Base-by-base conservation (phyloP, 257 asterid species). In the Solanum sitiens region DNA sequence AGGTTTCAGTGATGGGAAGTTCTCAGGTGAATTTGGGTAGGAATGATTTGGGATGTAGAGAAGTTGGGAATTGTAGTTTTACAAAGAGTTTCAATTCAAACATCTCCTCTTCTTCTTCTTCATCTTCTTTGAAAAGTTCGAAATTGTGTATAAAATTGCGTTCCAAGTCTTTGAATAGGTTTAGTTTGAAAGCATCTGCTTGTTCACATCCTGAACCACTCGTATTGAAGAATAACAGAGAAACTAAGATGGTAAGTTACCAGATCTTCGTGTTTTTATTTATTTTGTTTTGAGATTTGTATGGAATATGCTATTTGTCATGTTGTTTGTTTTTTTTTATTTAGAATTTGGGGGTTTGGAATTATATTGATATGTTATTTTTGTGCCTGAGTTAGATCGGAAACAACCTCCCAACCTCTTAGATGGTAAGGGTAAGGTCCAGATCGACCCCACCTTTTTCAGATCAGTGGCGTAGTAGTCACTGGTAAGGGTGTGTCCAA, bases 1-100 rank as follows among this genome's bases (percentile, higher is more conserved):
- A 93, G 92, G 70, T 93, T 85, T 95, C 95, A 53, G 90, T 92
- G 65, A 90, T 93, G 32, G 94, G 96, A 87, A 94, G 94, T 92
- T 94, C 98, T 79, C 94, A 93, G 91, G 89, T 94, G 87, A 91
- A 89, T 91, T 87, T 90, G 77, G 92, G 90, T 14, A 90, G 94
- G 88, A 53, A 35, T 12, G 89, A 90, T 88, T 86, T 90, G 87
- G 86, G 87, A 56, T 83, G 20, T 11, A 90, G 74, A 87, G 90
- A 89, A 40, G 83, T 84, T 90, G 94, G 94, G 80, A 53, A 92
- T 27, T 94, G 93, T 87, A 92, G 53, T 86, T 89, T 91, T 83
- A 87, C 91, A 91, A 95, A 87, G 86, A 95, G 90, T 87, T 88
- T 91, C 91, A 90, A 91, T 90, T 42, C 84, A 77, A 90, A 91